Percentiles rank a stretch among this genome's conserved stretches.
phyloP scores from a whole-genome alignment of 2,329 filamentous ascomycete genomes.

The Cladobotryum protrusum region DNA sequence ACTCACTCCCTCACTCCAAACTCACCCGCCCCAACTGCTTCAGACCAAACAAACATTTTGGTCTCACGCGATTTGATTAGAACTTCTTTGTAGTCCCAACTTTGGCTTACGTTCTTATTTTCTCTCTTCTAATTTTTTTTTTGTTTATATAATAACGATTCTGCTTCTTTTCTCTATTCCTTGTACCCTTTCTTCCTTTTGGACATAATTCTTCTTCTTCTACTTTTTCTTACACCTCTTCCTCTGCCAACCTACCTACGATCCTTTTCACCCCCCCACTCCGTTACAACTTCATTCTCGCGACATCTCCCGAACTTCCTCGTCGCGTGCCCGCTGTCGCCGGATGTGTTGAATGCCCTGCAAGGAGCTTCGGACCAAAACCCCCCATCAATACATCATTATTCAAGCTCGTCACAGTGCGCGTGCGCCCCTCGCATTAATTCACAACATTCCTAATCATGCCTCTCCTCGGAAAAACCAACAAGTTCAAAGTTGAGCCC shows the following conservation, averaged over 20 bases:
- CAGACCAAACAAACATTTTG: not conserved
- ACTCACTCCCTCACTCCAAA: not conserved
- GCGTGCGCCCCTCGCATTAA: too few species aligned
- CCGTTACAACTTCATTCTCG: not conserved
- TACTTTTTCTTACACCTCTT: not conserved
- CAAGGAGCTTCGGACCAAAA: not conserved
- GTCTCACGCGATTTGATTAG: too few species aligned
- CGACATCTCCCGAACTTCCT: not conserved
- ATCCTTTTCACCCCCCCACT: not conserved
- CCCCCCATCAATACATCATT: not conserved
- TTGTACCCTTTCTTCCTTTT: not conserved
- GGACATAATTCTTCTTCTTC: not conserved
- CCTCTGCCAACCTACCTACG: not conserved
- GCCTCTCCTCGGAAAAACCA: constrained; percentile 37
- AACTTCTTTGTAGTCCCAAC: too few species aligned
- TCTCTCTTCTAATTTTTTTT: not conserved
- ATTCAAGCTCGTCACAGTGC: too few species aligned
- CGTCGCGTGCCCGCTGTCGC: not conserved
- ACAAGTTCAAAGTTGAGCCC: constrained; percentile 46
- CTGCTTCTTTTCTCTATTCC: not conserved
- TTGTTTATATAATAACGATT: too few species aligned
- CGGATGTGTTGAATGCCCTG: not conserved
- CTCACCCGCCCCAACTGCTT: not conserved
- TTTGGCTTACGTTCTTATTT: not conserved
- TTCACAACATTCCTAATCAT: constrained; percentile 16